Evolutionary conservation across 2,329 filamentous ascomycete species (phyloP), one percentile per base, ranked within the genome.

Genomic region (Botrytis porri): DNA sequence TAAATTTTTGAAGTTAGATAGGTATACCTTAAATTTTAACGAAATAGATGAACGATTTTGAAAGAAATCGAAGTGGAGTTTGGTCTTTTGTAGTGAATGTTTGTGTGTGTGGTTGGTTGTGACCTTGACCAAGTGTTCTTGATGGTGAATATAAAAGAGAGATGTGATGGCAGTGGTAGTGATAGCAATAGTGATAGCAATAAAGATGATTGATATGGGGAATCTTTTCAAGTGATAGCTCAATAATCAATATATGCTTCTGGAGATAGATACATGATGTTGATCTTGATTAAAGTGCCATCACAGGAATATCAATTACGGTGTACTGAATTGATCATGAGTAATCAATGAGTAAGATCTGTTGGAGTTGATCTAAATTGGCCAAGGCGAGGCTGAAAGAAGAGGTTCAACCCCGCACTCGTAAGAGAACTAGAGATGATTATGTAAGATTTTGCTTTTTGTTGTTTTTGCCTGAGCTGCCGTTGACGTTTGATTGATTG

Each of bases 11-110:
- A 61, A 67, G 25, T 54, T 39, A 60, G n/a, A 51, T 69, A 77
- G 60, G 78, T 80, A 79, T 78, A 77, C 75, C 77, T 79, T 78
- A 77, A 75, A 77, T 62, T 65, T 72, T 78, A 76, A 78, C 76
- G 73, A 76, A 75, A 69, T 70, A 63, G n/a, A 71, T 66, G 45
- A 71, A 51, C 32, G 32, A 29, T 51, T 51, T 64, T 39, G 35
- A 37, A 45, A 39, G 48, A 57, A 32, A 8, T 3, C n/a, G 51
- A 54, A 29, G 20, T 6, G 45, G 29, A 18, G 18, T 25, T 12
- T 60, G 51, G 4, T 6, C 12, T 32, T 59, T 16, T 32, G 18
- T 8, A 41, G 66, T 57, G 51, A 32, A 59, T 43, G 20, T 45
- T 29, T 59, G 29, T 32, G 62, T 59, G 29, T 32, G 62, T 4